Base-by-base conservation (phyloP, 2,329 filamentous ascomycete species). In the Fusarium albidum region DNA sequence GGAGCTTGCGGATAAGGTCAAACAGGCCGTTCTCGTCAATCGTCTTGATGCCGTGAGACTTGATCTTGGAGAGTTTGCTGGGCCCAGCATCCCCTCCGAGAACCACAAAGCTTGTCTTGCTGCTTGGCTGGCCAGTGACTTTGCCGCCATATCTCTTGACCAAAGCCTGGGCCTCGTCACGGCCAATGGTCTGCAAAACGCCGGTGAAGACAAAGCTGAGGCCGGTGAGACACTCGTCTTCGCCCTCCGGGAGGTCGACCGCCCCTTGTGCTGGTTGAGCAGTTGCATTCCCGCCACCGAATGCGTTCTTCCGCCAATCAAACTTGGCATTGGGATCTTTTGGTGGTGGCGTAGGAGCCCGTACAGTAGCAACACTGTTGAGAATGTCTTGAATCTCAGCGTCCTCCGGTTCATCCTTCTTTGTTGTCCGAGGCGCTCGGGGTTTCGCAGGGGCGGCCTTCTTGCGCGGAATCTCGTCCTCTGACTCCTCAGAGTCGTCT, bases 91-190 rank as follows among this genome's bases (percentile, higher is more conserved):
- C 95, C 21, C 83, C 83, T 35, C 95, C 95, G 3, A 99, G 82
- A 13, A 99, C 91, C 38, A 99, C 92, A 69, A 92, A 99, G 68
- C 84, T 95, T 1, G 96, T 99, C 74, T 96, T 98, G 68, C 88
- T 90, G 70, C 94, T 98, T 15, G 96, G 95, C 6, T 86, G 88
- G 9, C 79, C 81, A 9, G 89, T 96, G 18, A 96, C 87, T 74
- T 96, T 98, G 46, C 95, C 95, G 34, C 95, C 96, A 71, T 97
- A 96, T 57, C 88, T 86, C 73, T 99, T 99, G 50, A 98, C 91
- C 14, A 99, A 79, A 35, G 84, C 87, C 61, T 93, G 88, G 2
- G 86, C 94, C 65, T 96, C 92, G 6, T 96, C 92, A 55, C 95
- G 87, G 37, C 90, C 87, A 50, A 98, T 83, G 0, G 84, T 87